A percentile compares a stretch with the other conserved stretches of the same genome.
Conservation (phyloP, 345 rosid genomes). For the Passiflora organensis region DNA sequence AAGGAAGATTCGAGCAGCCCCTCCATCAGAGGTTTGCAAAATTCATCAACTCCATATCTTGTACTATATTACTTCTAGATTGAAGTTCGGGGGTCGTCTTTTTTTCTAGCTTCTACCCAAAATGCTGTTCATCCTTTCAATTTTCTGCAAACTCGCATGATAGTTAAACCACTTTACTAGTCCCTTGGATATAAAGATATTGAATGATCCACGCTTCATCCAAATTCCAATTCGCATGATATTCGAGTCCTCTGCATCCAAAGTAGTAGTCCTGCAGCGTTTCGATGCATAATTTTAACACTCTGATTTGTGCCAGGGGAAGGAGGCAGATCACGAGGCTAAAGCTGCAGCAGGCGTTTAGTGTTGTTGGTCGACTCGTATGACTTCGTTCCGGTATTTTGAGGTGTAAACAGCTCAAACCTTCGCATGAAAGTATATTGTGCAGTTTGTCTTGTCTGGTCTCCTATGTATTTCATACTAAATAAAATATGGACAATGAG, state of each 20-base stretch:
- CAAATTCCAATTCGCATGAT: not conserved
- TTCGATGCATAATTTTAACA: not conserved
- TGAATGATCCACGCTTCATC: not conserved
- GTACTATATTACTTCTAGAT: not conserved
- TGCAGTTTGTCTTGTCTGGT: no score
- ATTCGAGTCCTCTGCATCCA: not conserved
- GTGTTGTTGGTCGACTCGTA: not conserved
- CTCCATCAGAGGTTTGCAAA: constrained; percentile 62
- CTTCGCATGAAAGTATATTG: no score
- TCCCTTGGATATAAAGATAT: not conserved
- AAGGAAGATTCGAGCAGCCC: constrained; percentile 54
- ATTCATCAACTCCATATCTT: constrained; percentile 3
- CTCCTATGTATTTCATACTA: no score
- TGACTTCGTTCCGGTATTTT: constrained; percentile 3
- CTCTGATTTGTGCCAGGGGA: constrained; percentile 39
- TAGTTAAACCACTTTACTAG: not conserved
- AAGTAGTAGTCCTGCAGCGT: not conserved
- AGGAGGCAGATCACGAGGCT: constrained; percentile 37
- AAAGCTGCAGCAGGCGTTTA: constrained; percentile 66
- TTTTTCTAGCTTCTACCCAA: not conserved
- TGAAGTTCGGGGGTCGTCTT: not conserved
- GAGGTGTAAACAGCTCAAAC: constrained; percentile 25
- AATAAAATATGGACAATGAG: no score
- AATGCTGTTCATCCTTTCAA: not conserved
- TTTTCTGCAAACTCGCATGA: not conserved